phyloP scores from a whole-genome alignment of 305 asterid genomes.

The Fraxinus sp. region DNA sequence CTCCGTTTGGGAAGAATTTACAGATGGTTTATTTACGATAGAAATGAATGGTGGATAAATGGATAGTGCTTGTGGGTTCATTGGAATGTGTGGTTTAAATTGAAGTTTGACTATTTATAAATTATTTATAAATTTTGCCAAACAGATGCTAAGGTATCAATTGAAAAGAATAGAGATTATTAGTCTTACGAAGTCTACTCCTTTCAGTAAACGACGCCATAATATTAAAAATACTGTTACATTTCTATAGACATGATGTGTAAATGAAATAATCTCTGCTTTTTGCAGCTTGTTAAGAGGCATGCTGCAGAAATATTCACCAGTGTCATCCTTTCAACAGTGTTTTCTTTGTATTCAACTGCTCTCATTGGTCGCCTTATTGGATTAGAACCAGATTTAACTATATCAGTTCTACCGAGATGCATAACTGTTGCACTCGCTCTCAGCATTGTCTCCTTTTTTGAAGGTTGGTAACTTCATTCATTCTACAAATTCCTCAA shows the following conservation, averaged over 20 bases:
- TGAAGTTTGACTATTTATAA: neutral
- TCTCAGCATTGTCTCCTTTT: slow-evolving; percentile 91
- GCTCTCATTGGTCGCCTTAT: slow-evolving; percentile 80
- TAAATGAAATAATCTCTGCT: neutral
- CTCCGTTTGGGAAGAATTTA: neutral
- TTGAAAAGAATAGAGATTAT: neutral
- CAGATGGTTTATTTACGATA: neutral
- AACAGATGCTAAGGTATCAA: neutral
- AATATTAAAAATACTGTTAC: neutral
- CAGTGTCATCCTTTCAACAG: slow-evolving; percentile 65
- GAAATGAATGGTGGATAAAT: neutral
- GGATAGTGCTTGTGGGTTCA: neutral
- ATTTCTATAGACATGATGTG: neutral
- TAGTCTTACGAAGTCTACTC: neutral
- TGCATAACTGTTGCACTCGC: slow-evolving; percentile 97
- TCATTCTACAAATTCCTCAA: slow-evolving; percentile 6
- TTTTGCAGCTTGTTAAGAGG: slow-evolving; percentile 82
- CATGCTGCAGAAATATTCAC: slow-evolving; percentile 97
- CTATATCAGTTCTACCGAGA: slow-evolving; percentile 85
- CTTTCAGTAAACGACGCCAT: neutral
- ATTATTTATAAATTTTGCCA: neutral
- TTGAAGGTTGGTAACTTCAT: slow-evolving; percentile 58
- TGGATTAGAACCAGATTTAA: slow-evolving; percentile 68
- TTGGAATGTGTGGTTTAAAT: neutral
- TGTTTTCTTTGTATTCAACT: slow-evolving; percentile 87